phyloP scores from a whole-genome alignment of 805 yeast species.

The Saturnispora dispora region DNA sequence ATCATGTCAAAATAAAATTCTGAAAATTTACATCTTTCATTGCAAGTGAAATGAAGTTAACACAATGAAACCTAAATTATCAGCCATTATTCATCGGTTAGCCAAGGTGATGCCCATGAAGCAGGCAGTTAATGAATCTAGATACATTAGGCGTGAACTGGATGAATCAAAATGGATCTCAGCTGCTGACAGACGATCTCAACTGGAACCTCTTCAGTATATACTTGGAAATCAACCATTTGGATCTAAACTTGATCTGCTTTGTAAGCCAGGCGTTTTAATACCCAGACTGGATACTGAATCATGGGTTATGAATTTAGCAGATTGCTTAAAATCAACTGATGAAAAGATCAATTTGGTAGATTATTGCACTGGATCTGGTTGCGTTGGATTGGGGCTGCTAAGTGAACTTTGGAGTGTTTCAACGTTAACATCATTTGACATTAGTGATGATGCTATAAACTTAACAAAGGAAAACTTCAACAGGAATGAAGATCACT shows the following conservation, averaged over 20 bases:
- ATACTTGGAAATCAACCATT: constrained; percentile 83
- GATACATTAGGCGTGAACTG: constrained; percentile 56
- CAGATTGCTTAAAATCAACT: constrained; percentile 12
- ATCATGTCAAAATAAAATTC: neutral
- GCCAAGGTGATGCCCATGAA: constrained; percentile 14
- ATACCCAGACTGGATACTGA: constrained; percentile 96
- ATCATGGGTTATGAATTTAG: constrained; percentile 61
- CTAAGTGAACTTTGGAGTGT: constrained; percentile 22
- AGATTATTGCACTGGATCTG: constrained; percentile 84
- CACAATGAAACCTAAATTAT: neutral
- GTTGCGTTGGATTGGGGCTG: constrained; percentile 65
- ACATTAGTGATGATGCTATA: constrained; percentile 47
- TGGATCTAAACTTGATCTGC: constrained; percentile 48
- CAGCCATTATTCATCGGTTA: constrained; percentile 4
- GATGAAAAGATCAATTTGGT: constrained; percentile 18
- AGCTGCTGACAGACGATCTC: constrained; percentile 48
- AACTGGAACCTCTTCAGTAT: constrained; percentile 70
- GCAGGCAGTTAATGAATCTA: constrained; percentile 46
- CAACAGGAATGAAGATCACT: constrained; percentile 6
- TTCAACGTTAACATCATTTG: constrained; percentile 35
- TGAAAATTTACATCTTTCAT: neutral
- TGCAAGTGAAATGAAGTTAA: neutral
- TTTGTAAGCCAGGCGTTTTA: constrained; percentile 55
- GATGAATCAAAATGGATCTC: constrained; percentile 35
- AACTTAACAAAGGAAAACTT: constrained; percentile 40